phyloP scores from a whole-genome alignment of 2,329 filamentous ascomycete species.

The Hypoxylon sp. region DNA sequence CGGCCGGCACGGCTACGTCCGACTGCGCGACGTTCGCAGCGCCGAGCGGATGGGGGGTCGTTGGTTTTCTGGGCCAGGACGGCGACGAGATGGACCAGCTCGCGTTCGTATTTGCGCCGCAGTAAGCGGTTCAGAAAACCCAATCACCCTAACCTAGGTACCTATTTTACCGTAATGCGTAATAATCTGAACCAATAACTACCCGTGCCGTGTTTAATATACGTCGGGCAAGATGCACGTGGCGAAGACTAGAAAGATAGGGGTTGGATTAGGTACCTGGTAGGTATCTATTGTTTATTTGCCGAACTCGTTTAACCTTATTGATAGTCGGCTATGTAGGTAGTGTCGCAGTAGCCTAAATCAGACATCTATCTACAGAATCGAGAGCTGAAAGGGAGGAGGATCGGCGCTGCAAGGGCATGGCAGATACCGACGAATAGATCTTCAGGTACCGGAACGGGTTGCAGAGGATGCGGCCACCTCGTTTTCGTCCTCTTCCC shows the following conservation, averaged over 20 bases:
- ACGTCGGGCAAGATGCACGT: slow-evolving; percentile 2
- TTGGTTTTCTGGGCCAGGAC: slow-evolving; percentile 53
- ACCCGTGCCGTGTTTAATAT: background rate
- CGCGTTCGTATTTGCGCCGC: slow-evolving; percentile 60
- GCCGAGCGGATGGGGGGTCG: slow-evolving; percentile 57
- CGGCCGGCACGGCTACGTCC: slow-evolving; percentile 58
- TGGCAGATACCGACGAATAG: slow-evolving; percentile 21
- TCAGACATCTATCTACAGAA: slow-evolving; percentile 12
- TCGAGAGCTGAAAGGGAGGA: slow-evolving; percentile 6
- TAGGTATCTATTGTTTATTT: slow-evolving; percentile 12
- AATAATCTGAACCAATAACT: slow-evolving; percentile 17
- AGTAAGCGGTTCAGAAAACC: slow-evolving; percentile 43
- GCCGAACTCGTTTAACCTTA: slow-evolving; percentile 6
- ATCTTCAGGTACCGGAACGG: slow-evolving; percentile 17
- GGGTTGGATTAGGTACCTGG: background rate
- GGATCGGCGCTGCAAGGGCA: slow-evolving; percentile 35
- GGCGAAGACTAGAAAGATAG: background rate
- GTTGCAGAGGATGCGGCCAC: slow-evolving; percentile 35
- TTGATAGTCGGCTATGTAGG: slow-evolving; percentile 22
- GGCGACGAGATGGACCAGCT: slow-evolving; percentile 69
- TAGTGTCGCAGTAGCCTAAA: slow-evolving; percentile 27
- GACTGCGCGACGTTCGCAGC: slow-evolving; percentile 57
- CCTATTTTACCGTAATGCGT: slow-evolving; percentile 3
- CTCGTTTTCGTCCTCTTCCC: slow-evolving; percentile 20
- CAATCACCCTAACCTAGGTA: background rate